These are phyloP conservation scores for Nicotiana sylvestris DNA, from an alignment of 257 asterid species.

Conservation along the genomic window DNA sequence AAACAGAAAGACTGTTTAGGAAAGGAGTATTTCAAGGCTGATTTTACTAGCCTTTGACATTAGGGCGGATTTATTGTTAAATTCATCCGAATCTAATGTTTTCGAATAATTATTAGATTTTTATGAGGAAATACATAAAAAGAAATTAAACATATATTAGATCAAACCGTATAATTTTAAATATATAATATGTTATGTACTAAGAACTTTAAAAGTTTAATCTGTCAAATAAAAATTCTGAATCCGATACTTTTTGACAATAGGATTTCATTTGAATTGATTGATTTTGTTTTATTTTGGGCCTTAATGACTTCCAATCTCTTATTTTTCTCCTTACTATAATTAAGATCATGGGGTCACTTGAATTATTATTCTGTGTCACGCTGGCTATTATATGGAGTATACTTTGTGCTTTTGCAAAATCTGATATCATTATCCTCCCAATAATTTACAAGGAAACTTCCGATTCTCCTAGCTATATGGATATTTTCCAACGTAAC, in stretches of 20 bases:
- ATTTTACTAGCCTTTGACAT: constrained; percentile 19
- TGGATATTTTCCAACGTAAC: not conserved
- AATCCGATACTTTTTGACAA: too few relatives aligned
- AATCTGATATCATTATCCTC: not conserved
- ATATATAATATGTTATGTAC: too few relatives aligned
- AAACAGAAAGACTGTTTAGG: constrained; percentile 27
- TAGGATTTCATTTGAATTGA: not conserved
- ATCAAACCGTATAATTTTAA: too few relatives aligned
- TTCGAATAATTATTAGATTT: too few relatives aligned
- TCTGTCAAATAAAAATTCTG: too few relatives aligned
- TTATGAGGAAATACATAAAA: too few relatives aligned
- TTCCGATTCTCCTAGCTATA: not conserved
- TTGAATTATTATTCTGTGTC: constrained; percentile 9
- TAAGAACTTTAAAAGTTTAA: too few relatives aligned
- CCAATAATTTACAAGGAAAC: not conserved
- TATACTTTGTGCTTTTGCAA: not conserved
- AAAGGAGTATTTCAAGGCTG: not conserved
- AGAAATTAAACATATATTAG: too few relatives aligned
- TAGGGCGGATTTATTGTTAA: not conserved
- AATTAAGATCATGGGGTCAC: not conserved
- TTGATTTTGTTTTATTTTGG: not conserved
- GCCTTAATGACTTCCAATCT: constrained; percentile 6
- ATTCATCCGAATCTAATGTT: too few relatives aligned
- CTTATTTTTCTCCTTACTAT: constrained; percentile 5
- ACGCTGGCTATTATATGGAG: not conserved